Conservation (phyloP, 148 eudicot species). For the Salicornia ramosissima region DNA sequence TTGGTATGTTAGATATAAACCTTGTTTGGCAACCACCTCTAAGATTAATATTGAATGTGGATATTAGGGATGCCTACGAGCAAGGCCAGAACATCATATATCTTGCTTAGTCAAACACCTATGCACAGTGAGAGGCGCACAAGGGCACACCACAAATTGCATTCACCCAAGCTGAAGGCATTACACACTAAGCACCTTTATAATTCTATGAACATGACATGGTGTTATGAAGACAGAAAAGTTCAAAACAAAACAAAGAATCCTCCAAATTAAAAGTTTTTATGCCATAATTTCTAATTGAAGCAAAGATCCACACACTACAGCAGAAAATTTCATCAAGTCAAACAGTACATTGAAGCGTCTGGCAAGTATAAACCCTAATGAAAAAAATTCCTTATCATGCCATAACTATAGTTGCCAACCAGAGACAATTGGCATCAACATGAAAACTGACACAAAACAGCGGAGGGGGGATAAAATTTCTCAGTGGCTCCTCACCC, state of each 20-base stretch:
- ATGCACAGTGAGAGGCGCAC: not conserved
- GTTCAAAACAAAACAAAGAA: not conserved
- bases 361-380: not conserved
- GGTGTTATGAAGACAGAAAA: not conserved
- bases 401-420: not conserved
- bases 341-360: not conserved
- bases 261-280: not conserved
- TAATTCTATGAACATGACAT: not conserved
- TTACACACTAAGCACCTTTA: not conserved
- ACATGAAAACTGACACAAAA: not conserved
- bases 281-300: not conserved
- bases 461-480: not conserved
- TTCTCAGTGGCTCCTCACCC: conserved; percentile 49
- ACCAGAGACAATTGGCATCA: not conserved
- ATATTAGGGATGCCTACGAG: not conserved
- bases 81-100: not conserved
- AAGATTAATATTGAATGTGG: not conserved
- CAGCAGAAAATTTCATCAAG: not conserved
- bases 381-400: not conserved
- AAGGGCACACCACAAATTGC: not conserved
- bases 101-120: not conserved
- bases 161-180: not conserved
- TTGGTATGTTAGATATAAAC: not conserved
- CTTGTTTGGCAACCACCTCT: not conserved
- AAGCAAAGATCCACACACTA: not conserved